Evolutionary conservation across 768 basidiomycete genomes (phyloP), one percentile per base, ranked within the genome.

Genomic region (Leccinum pellstonianum): DNA sequence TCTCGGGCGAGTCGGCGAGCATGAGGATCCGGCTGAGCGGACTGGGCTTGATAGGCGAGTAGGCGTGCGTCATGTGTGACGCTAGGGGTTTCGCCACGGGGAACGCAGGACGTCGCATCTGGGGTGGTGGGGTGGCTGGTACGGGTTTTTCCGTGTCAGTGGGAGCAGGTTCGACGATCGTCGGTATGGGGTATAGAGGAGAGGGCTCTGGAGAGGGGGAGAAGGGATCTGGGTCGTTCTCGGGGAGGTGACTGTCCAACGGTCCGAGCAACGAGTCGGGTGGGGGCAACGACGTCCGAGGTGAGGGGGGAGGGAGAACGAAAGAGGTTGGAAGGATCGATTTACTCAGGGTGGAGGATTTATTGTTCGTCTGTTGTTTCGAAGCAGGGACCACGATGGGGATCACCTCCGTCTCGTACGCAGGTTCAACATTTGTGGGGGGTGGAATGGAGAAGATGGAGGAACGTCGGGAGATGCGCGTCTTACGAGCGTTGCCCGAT

Each of bases 31-130:
- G 82, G 60, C 88, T 91, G 33, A 93, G 78, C 3, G 91, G 91
- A 62, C 89, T 91, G 0, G 91, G 91, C 70, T 85, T 87, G 3
- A 78, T 86, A 29, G 91, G 91, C 0, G 91, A 92, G 62, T 93
- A 93, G 0, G 90, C 89, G 62, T 93, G 91, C 4, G 83, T 79
- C 86, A 90, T 89, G 57, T 81, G 84, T 56, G 79, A 74, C 2
- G 83, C 86, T 52, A 86, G 76, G 11, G 90, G 88, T 66, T 89
- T 91, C 2, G 88, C 87, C 49, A 87, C 75, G 0, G 88, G 88
- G 75, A 88, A 90, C 2, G 82, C 14, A n/a, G n/a, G 66, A 55
- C 1, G 73, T 75, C 38, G 58, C 51, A 14, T 43, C 33, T 37
- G 38, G n/a, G 47, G 47, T 47, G 4, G 31, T 19, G 21, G 48